These are phyloP conservation scores for Drosera capensis DNA, from an alignment of 148 eudicot species.

Conservation along the genomic window DNA sequence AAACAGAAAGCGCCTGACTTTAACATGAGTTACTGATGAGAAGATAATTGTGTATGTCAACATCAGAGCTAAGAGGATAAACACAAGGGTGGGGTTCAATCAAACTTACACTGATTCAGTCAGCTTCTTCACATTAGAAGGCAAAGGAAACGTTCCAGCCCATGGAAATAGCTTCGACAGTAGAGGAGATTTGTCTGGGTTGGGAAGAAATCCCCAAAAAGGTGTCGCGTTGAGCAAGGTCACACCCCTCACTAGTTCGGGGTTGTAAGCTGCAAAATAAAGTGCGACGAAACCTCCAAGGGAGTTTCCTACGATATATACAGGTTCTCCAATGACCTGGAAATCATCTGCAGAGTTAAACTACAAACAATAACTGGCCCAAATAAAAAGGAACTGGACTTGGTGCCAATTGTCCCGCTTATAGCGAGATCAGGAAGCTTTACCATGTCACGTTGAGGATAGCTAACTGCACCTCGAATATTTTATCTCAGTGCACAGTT, in stretches of 20 bases:
- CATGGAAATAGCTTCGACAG: conserved; percentile 65
- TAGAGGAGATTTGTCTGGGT: conserved; percentile 57
- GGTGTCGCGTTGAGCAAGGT: conserved; percentile 94
- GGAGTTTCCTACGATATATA: conserved; percentile 83
- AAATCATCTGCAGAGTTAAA: background rate
- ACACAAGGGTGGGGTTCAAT: background rate
- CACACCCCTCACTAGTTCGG: conserved; percentile 75
- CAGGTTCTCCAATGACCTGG: conserved; percentile 90
- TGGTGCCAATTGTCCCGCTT: too few relatives aligned
- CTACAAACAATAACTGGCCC: background rate
- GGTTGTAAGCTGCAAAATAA: conserved; percentile 65
- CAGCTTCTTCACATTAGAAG: conserved; percentile 50
- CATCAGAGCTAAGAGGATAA: background rate
- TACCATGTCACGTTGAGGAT: background rate
- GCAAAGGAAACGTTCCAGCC: conserved; percentile 92
- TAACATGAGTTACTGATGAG: too few relatives aligned
- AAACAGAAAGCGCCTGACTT: too few relatives aligned
- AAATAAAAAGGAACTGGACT: too few relatives aligned
- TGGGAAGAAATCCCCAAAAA: conserved; percentile 95
- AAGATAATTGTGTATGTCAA: too few relatives aligned
- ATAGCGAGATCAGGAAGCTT: too few relatives aligned
- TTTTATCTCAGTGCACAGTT: background rate
- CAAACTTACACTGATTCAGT: conserved; percentile 46
- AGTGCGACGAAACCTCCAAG: conserved; percentile 94
- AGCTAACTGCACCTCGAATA: too few relatives aligned